Evolutionary conservation across 2,329 filamentous ascomycete species (phyloP), one percentile per base, ranked within the genome.

Genomic region (Fusarium brevicatenulatum): DNA sequence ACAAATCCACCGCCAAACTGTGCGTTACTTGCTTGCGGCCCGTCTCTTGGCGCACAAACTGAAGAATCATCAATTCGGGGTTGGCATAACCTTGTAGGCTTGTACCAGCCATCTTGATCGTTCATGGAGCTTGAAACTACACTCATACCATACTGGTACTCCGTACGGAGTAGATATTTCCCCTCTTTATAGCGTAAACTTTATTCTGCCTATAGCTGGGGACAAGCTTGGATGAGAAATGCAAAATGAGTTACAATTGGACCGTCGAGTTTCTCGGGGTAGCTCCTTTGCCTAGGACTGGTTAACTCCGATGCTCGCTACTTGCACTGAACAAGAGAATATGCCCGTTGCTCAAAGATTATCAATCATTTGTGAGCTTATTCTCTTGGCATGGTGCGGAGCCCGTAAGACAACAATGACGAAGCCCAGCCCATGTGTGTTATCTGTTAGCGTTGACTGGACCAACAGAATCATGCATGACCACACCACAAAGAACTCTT

Each of bases 371-470:
- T 50, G 64, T 28, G 47, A 55, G 30, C 37, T 63, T 36, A n/a
- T 39, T 28, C 30, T 68, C 65, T 69, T 69, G 49, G 65, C 66
- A 63, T 21, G 15, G 18, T 16, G 19, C 39, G 21, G 40, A 68
- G 13, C 62, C 25, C 15, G 23, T 61, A n/a, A 52, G 34, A 42
- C 37, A 55, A 63, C 18, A 30, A 21, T 40, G n/a, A 36, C 58
- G 28, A 43, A 37, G 39, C 34, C 59, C 66, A 37, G 39, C 34
- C 59, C 66, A 69, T 70, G 66, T 70, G 66, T 65, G 32, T 59
- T 65, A 65, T 70, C 59, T 42, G 16, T 57, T 32, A 63, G 32
- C 30, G 39, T 57, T 69, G 57, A 69, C 65, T 69, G 65, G 66
- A 43, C 62, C 50, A 47, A 53, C 36, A 43, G 28, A 39, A 43